phyloP scores from a whole-genome alignment of 2,329 filamentous ascomycete genomes.

The Sphaerostilbella broomeana region DNA sequence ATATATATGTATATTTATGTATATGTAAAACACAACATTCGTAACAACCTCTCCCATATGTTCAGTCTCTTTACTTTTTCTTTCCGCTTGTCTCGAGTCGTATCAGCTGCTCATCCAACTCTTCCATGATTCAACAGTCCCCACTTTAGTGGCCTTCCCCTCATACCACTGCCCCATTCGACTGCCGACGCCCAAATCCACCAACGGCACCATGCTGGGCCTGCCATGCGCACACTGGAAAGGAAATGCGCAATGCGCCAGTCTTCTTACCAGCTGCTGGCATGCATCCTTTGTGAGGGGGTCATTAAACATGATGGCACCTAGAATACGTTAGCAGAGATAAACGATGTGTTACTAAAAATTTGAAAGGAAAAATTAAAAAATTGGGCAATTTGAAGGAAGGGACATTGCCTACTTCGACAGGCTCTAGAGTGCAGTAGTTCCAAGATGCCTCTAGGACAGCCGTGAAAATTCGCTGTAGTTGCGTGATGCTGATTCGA shows the following conservation, averaged over 20 bases:
- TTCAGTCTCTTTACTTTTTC: no score
- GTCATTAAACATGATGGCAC: slow-evolving; percentile 83
- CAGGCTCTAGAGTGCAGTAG: slow-evolving; percentile 71
- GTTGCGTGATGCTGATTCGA: slow-evolving; percentile 40
- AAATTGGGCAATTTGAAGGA: no score
- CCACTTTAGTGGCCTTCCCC: neutral
- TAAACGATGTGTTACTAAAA: neutral
- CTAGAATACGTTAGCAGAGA: slow-evolving; percentile 28
- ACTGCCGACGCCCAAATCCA: slow-evolving; percentile 38
- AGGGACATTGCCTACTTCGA: slow-evolving; percentile 45
- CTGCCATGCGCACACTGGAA: slow-evolving; percentile 81
- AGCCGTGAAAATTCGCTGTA: slow-evolving; percentile 58
- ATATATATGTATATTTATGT: no score
- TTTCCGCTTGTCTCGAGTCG: no score
- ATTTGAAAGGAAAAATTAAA: neutral
- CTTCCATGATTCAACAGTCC: slow-evolving; percentile 16
- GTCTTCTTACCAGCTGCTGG: slow-evolving; percentile 43
- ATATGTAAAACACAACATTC: no score
- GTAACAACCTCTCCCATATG: no score
- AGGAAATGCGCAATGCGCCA: slow-evolving; percentile 63
- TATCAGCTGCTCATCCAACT: slow-evolving; percentile 15
- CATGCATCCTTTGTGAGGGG: slow-evolving; percentile 53
- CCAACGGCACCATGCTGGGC: slow-evolving; percentile 57
- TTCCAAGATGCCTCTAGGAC: slow-evolving; percentile 69
- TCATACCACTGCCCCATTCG: slow-evolving; percentile 24